Conservation (phyloP, 495 filamentous ascomycete genomes). For the Penicillium soppii region DNA sequence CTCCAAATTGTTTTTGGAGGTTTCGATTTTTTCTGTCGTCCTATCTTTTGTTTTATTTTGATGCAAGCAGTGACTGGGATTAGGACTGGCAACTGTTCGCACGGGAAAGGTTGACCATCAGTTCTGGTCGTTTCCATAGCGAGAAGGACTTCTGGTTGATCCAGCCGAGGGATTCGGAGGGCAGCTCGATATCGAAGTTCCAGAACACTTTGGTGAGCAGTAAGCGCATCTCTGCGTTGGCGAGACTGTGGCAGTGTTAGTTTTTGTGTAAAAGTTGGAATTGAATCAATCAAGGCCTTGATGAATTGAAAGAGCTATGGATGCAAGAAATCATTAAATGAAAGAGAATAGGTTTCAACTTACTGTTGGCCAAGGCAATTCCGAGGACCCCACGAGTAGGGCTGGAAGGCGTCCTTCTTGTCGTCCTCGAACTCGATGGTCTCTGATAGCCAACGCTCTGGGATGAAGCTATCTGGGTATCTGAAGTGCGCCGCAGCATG, state of each 20-base stretch:
- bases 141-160: conserved; percentile 40
- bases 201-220: conserved; percentile 51
- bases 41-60: no score
- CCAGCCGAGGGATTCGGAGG: conserved; percentile 33
- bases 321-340: background rate
- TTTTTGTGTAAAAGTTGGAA: no score
- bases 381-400: conserved; percentile 41
- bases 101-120: conserved; percentile 13
- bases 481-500: conserved; percentile 39
- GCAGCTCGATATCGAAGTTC: conserved; percentile 49
- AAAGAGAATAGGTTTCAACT: no score
- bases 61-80: no score
- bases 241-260: conserved; percentile 33
- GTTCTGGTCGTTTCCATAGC: conserved; percentile 27
- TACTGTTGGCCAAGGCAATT: conserved; percentile 40
- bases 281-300: no score
- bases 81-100: no score
- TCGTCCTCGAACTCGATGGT: conserved; percentile 17
- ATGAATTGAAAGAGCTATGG: no score
- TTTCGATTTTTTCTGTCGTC: no score
- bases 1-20: no score
- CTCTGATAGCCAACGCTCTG: conserved; percentile 46
- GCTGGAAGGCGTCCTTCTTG: conserved; percentile 30
- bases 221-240: conserved; percentile 53
- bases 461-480: conserved; percentile 37